phyloP scores from a whole-genome alignment of 129 eudicot species.

The Rutidosis leptorrhynchoides region DNA sequence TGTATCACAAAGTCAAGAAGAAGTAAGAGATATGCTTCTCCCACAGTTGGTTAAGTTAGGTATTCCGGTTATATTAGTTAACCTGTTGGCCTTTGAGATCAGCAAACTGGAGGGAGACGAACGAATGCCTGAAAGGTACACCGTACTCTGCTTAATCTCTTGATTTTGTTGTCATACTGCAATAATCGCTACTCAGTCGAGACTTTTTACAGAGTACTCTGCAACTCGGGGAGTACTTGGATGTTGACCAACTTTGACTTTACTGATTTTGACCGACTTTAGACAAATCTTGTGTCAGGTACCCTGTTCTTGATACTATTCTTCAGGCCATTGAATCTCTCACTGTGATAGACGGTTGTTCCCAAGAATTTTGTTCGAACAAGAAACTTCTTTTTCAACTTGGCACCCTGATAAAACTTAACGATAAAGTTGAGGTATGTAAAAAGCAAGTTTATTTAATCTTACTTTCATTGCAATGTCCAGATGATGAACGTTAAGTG shows the following conservation, averaged over 20 bases:
- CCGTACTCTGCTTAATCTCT: slow-evolving; percentile 3
- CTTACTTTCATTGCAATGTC: slow-evolving; percentile 11
- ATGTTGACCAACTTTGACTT: no score
- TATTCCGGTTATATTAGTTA: slow-evolving; percentile 57
- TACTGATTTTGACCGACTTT: no score
- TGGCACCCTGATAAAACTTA: slow-evolving; percentile 56
- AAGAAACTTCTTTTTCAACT: slow-evolving; percentile 61
- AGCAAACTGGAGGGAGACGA: slow-evolving; percentile 61
- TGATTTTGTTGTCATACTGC: slow-evolving; percentile 12
- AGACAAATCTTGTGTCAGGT: slow-evolving; percentile 64
- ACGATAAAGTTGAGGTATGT: slow-evolving; percentile 81
- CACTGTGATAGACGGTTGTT: slow-evolving; percentile 55
- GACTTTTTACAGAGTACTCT: no score
- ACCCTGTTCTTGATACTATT: slow-evolving; percentile 61
- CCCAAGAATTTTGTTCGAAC: slow-evolving; percentile 56
- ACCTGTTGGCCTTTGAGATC: slow-evolving; percentile 69
- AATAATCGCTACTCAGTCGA: no score
- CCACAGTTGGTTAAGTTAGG: slow-evolving; percentile 66
- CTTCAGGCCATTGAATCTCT: slow-evolving; percentile 81
- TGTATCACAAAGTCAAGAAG: slow-evolving; percentile 61
- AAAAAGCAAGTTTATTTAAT: neutral
- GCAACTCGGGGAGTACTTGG: no score
- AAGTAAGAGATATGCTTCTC: slow-evolving; percentile 51
- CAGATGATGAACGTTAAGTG: slow-evolving; percentile 12
- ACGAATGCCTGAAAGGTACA: slow-evolving; percentile 77